Conservation (phyloP, 306 rosid genomes). For the Lathyrus aphaca region DNA sequence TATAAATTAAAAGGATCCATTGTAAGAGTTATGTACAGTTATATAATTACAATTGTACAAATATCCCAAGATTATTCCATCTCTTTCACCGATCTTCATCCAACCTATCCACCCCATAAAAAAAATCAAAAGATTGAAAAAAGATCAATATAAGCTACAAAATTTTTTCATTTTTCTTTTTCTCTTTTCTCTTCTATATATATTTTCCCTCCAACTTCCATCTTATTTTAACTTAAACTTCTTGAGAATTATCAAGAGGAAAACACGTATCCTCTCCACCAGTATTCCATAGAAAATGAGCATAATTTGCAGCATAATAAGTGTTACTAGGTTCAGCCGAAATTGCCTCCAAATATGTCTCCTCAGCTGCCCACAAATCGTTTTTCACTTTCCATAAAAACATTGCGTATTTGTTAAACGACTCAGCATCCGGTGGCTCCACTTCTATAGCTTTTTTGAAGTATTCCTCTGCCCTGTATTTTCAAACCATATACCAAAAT, state of each 20-base stretch:
- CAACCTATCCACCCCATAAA: constrained; percentile 10
- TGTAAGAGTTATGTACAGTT: constrained; percentile 44
- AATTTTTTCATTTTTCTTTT: constrained; percentile 11
- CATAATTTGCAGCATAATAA: constrained; percentile 76
- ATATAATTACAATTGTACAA: constrained; percentile 42
- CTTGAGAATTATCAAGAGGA: constrained; percentile 61
- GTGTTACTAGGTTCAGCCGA: constrained; percentile 78
- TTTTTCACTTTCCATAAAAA: constrained; percentile 77
- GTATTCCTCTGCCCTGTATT: constrained; percentile 86
- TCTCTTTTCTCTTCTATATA: constrained; percentile 4
- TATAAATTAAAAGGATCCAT: constrained; percentile 7
- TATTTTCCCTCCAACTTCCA: not conserved
- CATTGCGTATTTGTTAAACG: constrained; percentile 74
- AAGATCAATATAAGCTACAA: constrained; percentile 41
- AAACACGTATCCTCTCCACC: constrained; percentile 94
- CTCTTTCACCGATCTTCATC: constrained; percentile 8
- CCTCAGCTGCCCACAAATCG: constrained; percentile 92
- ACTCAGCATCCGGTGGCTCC: constrained; percentile 81
- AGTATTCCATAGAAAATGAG: constrained; percentile 92
- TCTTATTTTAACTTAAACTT: constrained; percentile 33
- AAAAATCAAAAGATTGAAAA: constrained; percentile 25
- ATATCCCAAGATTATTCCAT: constrained; percentile 22
- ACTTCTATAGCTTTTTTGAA: constrained; percentile 69
- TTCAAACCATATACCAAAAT: constrained; percentile 14
- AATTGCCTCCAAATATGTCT: constrained; percentile 80